Evolutionary conservation across 768 basidiomycete species (phyloP), one percentile per base, ranked within the genome.

Genomic region (Sistotremastrum niveocremeum): DNA sequence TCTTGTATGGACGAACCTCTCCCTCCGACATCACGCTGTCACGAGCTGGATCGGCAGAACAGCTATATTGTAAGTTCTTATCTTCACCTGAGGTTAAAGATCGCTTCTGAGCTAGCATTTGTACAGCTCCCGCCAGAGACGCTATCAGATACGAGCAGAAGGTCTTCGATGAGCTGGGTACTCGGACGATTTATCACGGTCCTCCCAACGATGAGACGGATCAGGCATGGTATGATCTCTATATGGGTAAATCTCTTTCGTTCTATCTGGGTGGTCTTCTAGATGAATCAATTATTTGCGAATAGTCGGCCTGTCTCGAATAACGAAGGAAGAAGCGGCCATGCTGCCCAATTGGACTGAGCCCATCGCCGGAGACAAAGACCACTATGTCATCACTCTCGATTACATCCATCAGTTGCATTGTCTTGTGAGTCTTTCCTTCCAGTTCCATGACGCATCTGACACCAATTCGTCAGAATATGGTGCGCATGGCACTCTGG

Each of bases 381-480:
- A 44, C 4, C 49, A 56, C 36, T 60, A 52, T 40, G 49, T 59
- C 9, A 49, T 48, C 8, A 48, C 44, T 4, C 39, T 57, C 4
- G 59, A 60, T 12, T 56, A 58, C 5, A 58, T 60, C 44, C 59
- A 60, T 44, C 50, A 58, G 38, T 44, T 60, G 7, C 59, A 60
- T 44, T 56, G 57, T 42, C 40, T 60, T n/a, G 58, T 58, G 47
- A 6, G 51, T 51, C n/a, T 9, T 20, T 30, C 38, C n/a, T 29
- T 6, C 34, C 40, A 7, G 7, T 7, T 7, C 12, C 35, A 41
- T n/a, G n/a, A 44, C 35, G 6, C 8, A 36, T 28, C 31, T 44
- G 37, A 44, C 29, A 35, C 11, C 32, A 11, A 11, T 3, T 10
- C 7, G 8, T 8, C n/a, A 36, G 43, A 44, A 44, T n/a, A 44